Base-by-base conservation (phyloP, 2,329 filamentous ascomycete species). In the Alternaria conjuncta region DNA sequence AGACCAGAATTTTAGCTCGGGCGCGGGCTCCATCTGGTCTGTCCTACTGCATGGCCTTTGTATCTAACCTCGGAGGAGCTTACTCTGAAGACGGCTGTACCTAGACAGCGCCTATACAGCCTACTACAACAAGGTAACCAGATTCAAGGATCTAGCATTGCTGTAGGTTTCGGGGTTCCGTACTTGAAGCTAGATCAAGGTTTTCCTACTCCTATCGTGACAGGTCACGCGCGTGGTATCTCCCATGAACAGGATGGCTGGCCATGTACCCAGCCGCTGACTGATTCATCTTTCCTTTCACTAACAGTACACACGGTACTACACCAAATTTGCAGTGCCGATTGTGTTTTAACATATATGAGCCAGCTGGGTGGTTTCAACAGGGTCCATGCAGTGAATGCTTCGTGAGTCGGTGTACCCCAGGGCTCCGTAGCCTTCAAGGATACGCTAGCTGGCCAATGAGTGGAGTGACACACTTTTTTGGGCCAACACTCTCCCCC, bases 401-500 rank as follows among this genome's bases (percentile, higher is more conserved):
- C 36, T 41, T 0, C 36, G 32, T 36, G 32, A 36, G 32, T 36
- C 32, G 32, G 32, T 36, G 32, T 36, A 36, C 32, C 0, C 32
- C 32, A 36, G 32, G 32, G 32, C 32, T 36, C 32, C 32, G 32
- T 36, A 36, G 32, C 32, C 32, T 36, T 36, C 32, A 36, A 36
- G 32, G 32, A 36, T 36, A 36, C 32, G 32, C 32, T 36, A 36
- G 32, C 32, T 36, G 32, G 32, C 32, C 32, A 36, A 36, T 36
- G 32, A 36, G 32, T 36, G 32, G 32, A 36, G 32, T 36, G 32
- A 36, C 32, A 36, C 32, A 36, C 32, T 36, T 36, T 41, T 41
- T 41, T 41, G 15, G 36, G 36, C 36, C 36, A 18, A 41, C 36
- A 41, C 36, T 18, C 36, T 18, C 36, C 66, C 63, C 66, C 66